Evolutionary conservation across 768 basidiomycete genomes (phyloP).

Genomic region (Boletus sp.): DNA sequence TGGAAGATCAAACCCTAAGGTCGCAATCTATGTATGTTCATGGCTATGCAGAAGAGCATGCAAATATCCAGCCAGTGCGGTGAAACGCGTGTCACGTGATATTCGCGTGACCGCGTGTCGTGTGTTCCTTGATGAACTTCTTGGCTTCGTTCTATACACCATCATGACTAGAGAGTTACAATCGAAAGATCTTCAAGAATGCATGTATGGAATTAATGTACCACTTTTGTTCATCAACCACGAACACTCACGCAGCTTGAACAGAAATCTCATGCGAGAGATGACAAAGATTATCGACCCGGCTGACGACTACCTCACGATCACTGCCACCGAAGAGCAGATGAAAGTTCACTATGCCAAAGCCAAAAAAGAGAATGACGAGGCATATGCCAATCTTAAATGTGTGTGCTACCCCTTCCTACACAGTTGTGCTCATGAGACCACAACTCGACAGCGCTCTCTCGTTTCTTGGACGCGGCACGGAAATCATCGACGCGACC

Average conservation of each 20-base stretch:
- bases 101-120: constrained; percentile 8
- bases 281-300: constrained; percentile 76
- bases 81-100: constrained; percentile 19
- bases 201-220: constrained; percentile 24
- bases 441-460: constrained; percentile 46
- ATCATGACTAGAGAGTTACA: constrained; percentile 31
- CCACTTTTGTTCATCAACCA: not conserved
- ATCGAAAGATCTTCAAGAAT: constrained; percentile 35
- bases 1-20: constrained; percentile 51
- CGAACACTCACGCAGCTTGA: not conserved
- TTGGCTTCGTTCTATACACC: not conserved
- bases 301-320: constrained; percentile 75
- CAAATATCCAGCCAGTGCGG: too few relatives aligned
- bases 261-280: constrained; percentile 64
- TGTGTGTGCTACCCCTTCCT: constrained; percentile 37
- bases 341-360: constrained; percentile 56
- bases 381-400: constrained; percentile 63
- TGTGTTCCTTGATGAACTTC: not conserved
- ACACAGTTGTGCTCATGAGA: not conserved
- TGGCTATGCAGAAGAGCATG: too few relatives aligned
- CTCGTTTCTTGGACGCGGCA: constrained; percentile 64
- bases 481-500: constrained; percentile 71
- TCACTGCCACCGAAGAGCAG: constrained; percentile 70
- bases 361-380: constrained; percentile 67
- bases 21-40: not conserved